Evolutionary conservation across 2,329 filamentous ascomycete genomes (phyloP), one percentile per base, ranked within the genome.

Genomic region (Macrophomina phaseolina): DNA sequence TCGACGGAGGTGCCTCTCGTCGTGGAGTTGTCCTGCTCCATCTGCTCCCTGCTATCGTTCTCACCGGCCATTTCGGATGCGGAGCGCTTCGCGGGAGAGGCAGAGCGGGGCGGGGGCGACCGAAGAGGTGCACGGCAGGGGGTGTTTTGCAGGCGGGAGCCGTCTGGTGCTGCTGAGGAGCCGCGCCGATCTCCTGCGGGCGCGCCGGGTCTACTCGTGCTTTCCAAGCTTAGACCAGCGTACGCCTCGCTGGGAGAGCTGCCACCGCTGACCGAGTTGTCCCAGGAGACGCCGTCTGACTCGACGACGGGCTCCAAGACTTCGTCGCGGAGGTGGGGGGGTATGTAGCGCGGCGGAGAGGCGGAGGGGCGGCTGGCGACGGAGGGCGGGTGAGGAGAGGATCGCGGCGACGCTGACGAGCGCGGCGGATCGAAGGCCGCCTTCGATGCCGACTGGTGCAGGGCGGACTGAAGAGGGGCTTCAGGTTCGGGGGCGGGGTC

Each of bases 271-370:
- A 70, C 73, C 32, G 77, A 48, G 74, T 76, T 76, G 68, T 77
- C 79, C 68, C 74, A 71, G 51, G 75, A 69, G 18, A 67, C 51
- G 36, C 65, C 71, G 52, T 51, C 69, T 40, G 73, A 60, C 65
- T 77, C 75, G 32, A 71, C 71, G 34, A 72, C 69, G 12, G 75
- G 72, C 73, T 80, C 77, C 40, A 75, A 72, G 64, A 84, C 80
- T 74, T 85, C 84, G 75, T 82, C 81, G 74, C 85, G 84, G 66
- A 87, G 77, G 75, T 87, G 85, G 64, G 85, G 82, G 68, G 85
- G 85, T 65, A 87, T 80, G 74, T 83, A 86, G 67, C 83, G 81
- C 51, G 81, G 79, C 65, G 79, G 78, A 23, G 73, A 78, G 68
- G 75, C 72, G 60, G 77, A 76, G 66, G 74, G 65, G 62, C 71